Base-by-base conservation (phyloP, 345 rosid species). In the Populus tremula region DNA sequence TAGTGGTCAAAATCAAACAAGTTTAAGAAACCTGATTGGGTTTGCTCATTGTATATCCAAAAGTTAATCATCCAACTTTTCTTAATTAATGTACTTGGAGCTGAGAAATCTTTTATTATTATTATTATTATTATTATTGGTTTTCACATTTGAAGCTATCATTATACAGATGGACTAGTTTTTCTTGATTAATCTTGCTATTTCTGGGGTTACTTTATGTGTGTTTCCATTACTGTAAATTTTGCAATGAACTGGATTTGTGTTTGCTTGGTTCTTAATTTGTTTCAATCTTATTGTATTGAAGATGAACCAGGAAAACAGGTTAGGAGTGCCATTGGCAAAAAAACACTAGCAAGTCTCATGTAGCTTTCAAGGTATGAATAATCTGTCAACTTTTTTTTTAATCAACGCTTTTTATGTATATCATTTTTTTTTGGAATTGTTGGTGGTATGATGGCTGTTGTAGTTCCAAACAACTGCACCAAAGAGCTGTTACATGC, bases 271-370 rank as follows among this genome's bases (percentile, higher is more conserved):
- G 14, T 41, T 0, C 47, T 41, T 41, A 41, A 11, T 41, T 41
- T 41, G 47, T 41, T 41, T 41, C 47, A 41, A 41, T 41, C 11
- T 41, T 41, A 41, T 41, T 41, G 47, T 9, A 41, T 41, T 45
- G 82, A 29, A 82, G 85, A 82, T 82, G 85, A 82, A 71, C 82
- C 85, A 2, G 85, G 85, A 21, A 82, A 82, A 72, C 85, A 78
- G 74, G 85, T 75, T 47, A 82, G 77, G 75, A 82, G 82, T 23
- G 82, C 85, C 35, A 82, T 82, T 75, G 82, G 82, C 70, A 82
- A 38, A 82, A 82, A 38, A 82, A 82, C 67, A 78, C 71, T 61
- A 65, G 79, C 73, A 82, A 82, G 72, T 82, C 82, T 71, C 79
- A 78, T 71, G 70, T 82, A 17, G 85, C 85, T 45, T 82, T 82